These are phyloP conservation scores for Salvia miltiorrhiza DNA, from an alignment of 257 asterid genomes.

Conservation along the genomic window DNA sequence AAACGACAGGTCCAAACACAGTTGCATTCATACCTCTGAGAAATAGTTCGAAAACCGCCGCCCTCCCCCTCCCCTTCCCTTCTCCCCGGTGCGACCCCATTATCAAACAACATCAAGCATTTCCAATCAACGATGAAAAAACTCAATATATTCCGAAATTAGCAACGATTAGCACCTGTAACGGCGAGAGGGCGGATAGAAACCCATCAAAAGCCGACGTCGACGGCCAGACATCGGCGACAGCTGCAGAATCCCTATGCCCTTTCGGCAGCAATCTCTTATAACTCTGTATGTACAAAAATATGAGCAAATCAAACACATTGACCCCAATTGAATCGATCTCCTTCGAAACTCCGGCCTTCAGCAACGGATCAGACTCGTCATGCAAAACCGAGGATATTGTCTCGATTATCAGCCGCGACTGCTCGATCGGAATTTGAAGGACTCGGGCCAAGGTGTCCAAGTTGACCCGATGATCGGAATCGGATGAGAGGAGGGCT, in stretches of 20 bases:
- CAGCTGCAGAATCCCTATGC: conserved; percentile 87
- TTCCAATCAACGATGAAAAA: neutral
- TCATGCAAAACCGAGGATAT: conserved; percentile 53
- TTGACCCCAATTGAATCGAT: conserved; percentile 61
- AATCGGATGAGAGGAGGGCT: conserved; percentile 48
- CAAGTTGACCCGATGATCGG: conserved; percentile 42
- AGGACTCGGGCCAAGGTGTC: conserved; percentile 42
- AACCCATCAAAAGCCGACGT: conserved; percentile 86
- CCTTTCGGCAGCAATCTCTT: conserved; percentile 89
- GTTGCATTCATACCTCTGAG: conserved; percentile 16
- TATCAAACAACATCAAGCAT: conserved; percentile 14
- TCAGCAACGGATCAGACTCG: conserved; percentile 59
- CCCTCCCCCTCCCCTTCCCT: neutral
- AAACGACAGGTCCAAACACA: neutral
- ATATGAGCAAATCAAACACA: conserved; percentile 72
- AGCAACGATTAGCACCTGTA: conserved; percentile 45
- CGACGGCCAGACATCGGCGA: conserved; percentile 96
- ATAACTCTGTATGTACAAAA: conserved; percentile 74
- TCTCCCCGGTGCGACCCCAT: neutral
- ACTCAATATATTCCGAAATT: neutral
- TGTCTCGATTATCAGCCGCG: conserved; percentile 71
- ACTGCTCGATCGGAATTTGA: conserved; percentile 58
- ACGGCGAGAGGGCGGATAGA: conserved; percentile 75
- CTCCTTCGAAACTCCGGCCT: conserved; percentile 36
- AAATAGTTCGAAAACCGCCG: neutral